Evolutionary conservation across 352 stramenopile genomes (phyloP), one percentile per base, ranked within the genome.

Genomic region (Pythium guiyangense): DNA sequence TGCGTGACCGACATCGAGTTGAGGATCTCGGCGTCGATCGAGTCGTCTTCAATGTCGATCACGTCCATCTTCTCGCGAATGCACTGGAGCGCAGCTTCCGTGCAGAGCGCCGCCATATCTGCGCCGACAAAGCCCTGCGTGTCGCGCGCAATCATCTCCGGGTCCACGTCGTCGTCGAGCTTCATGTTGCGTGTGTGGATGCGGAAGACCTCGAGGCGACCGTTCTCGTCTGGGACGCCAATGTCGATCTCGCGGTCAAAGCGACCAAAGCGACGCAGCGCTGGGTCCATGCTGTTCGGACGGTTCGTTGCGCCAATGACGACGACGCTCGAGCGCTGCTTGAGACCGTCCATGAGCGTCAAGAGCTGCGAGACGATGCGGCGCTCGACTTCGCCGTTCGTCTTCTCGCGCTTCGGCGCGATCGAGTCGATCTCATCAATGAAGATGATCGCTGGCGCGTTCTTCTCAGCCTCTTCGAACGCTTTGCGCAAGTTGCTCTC

Each of bases 141-240:
- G 66, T 99, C 96, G 51, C 94, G 88, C 12, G 97, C 97, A 74
- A 99, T 98, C 27, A 90, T 60, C 71, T 99, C 96, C 2, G 96
- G 95, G 79, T 99, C 97, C 1, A 99, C 97, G 73, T 99, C 96
- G 53, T 99, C 96, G 62, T 98, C 96, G 26, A 99, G 76, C 80
- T 99, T 99, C 97, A 99, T 99, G 80, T 99, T 99, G 50, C 96
- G 88, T 35, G 97, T 99, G 76, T 99, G 97, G 70, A 99, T 99
- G 52, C 96, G 91, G 79, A 99, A 99, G 42, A 99, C 98, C 75
- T 99, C 97, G 2, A 99, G 74, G 58, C 97, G 88, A 2, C 96
- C 97, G 69, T 99, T 99, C 70, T 99, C 97, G 66, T 99, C 97
- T 5, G 97, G 97, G 14, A 99, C 95, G 55, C 97, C 97, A 78